Evolutionary conservation across 2,329 filamentous ascomycete genomes (phyloP).

Genomic region (Botrytis squamosa): DNA sequence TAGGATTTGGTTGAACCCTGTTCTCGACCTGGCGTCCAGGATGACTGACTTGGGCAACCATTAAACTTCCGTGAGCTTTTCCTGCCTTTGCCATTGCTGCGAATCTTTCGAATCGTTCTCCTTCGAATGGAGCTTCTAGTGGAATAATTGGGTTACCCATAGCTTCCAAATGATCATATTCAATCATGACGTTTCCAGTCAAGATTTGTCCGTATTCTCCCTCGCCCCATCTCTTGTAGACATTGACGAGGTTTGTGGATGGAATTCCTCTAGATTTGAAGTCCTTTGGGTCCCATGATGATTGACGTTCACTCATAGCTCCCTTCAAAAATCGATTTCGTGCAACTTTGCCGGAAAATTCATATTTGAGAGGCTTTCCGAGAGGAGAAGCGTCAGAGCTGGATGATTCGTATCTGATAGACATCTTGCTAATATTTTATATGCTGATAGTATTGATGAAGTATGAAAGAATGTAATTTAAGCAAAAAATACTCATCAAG

Average conservation of each 20-base stretch:
- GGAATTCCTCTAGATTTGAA: constrained; percentile 54
- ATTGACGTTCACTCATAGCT: constrained; percentile 64
- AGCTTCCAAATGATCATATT: constrained; percentile 57
- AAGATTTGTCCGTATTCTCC: constrained; percentile 55
- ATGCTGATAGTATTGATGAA: background rate
- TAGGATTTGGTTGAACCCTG: constrained; percentile 41
- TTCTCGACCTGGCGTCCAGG: constrained; percentile 49
- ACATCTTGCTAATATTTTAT: constrained; percentile 26
- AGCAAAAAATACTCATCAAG: too few species aligned
- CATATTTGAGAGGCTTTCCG: constrained; percentile 48
- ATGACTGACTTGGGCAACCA: constrained; percentile 62
- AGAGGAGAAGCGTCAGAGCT: constrained; percentile 40
- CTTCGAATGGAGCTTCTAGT: constrained; percentile 48
- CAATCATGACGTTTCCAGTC: constrained; percentile 64
- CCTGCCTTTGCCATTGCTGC: constrained; percentile 52
- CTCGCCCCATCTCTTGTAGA: constrained; percentile 62
- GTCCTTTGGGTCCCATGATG: constrained; percentile 56
- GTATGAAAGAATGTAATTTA: background rate
- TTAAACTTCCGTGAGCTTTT: constrained; percentile 57
- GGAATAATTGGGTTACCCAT: constrained; percentile 60
- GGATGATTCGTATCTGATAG: constrained; percentile 32
- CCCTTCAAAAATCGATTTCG: constrained; percentile 67
- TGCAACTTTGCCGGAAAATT: constrained; percentile 54
- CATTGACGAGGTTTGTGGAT: constrained; percentile 51
- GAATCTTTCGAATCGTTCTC: constrained; percentile 60